Evolutionary conservation across 2,329 filamentous ascomycete genomes (phyloP).

Genomic region (Tolypocladium amazonense): DNA sequence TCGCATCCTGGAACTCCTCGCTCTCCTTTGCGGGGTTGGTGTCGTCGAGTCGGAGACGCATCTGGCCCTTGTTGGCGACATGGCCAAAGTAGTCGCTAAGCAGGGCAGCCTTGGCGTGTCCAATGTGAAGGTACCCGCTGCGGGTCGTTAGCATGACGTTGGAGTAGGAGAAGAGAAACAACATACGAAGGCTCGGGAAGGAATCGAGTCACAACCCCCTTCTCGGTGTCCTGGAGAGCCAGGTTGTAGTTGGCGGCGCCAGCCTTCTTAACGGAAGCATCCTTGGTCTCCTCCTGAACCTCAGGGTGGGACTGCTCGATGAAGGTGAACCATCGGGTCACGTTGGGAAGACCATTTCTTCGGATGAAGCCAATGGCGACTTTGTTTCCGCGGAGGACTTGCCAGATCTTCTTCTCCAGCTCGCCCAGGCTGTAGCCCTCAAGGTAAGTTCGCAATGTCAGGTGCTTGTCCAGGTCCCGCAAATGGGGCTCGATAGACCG

Average conservation of each 20-base stretch:
- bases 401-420: conserved; percentile 74
- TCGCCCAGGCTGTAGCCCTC: conserved; percentile 70
- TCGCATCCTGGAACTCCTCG: conserved; percentile 89
- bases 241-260: conserved; percentile 78
- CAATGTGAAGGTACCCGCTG: conserved; percentile 82
- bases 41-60: conserved; percentile 90
- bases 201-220: conserved; percentile 86
- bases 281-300: conserved; percentile 61
- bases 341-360: conserved; percentile 64
- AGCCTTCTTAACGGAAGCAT: conserved; percentile 62
- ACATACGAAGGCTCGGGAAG: conserved; percentile 82
- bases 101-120: conserved; percentile 86
- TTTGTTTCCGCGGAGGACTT: conserved; percentile 71
- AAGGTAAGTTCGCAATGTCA: conserved; percentile 78
- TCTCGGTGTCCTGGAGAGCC: conserved; percentile 70
- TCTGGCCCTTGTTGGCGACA: conserved; percentile 80
- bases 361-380: conserved; percentile 74
- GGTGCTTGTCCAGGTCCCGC: conserved; percentile 71
- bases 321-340: conserved; percentile 80
- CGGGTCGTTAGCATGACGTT: conserved; percentile 2
- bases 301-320: conserved; percentile 75
- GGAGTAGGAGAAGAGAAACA: not conserved
- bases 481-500: conserved; percentile 70
- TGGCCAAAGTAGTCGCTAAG: conserved; percentile 97
- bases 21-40: conserved; percentile 98